phyloP scores from a whole-genome alignment of 2,329 filamentous ascomycete species.

The Byssothecium circinans region DNA sequence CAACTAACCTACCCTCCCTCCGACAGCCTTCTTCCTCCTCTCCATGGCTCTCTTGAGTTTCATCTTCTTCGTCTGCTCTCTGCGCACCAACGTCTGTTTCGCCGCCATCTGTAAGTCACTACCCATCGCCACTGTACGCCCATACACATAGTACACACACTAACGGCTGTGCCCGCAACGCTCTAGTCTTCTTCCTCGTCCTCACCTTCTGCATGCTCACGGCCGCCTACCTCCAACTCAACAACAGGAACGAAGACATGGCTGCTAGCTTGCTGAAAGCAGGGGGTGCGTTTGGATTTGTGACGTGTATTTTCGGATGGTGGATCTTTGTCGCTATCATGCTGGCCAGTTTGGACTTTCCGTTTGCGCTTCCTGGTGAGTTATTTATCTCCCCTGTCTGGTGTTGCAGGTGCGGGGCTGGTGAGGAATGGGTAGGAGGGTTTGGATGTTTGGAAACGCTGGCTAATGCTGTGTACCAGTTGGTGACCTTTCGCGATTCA shows the following conservation, averaged over 20 bases:
- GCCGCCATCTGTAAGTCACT: slow-evolving; percentile 66
- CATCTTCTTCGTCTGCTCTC: slow-evolving; percentile 68
- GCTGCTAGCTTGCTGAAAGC: slow-evolving; percentile 39
- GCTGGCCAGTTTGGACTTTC: slow-evolving; percentile 57
- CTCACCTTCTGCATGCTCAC: slow-evolving; percentile 62
- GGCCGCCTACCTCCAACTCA: slow-evolving; percentile 61
- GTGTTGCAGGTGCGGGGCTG: too few relatives aligned
- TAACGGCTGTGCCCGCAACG: too few relatives aligned
- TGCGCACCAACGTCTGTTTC: slow-evolving; percentile 73
- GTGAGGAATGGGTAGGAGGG: too few relatives aligned
- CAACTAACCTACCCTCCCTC: slow-evolving; percentile 11
- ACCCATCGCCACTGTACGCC: too few relatives aligned
- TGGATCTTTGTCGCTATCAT: slow-evolving; percentile 59
- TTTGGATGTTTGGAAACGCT: too few relatives aligned
- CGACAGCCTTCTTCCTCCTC: slow-evolving; percentile 60
- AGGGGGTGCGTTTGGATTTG: slow-evolving; percentile 54
- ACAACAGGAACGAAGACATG: slow-evolving; percentile 43
- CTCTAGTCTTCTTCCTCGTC: slow-evolving; percentile 66
- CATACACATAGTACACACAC: too few relatives aligned
- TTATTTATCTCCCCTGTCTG: too few relatives aligned
- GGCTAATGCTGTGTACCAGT: too few relatives aligned
- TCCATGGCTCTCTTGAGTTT: slow-evolving; percentile 68
- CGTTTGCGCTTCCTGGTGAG: slow-evolving; percentile 51
- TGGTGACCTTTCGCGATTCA: too few relatives aligned
- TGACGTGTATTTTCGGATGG: slow-evolving; percentile 53